A percentile compares a stretch with the other conserved stretches of the same genome.
Conservation (phyloP, 345 rosid species). For the Euphorbia pulcherrima region DNA sequence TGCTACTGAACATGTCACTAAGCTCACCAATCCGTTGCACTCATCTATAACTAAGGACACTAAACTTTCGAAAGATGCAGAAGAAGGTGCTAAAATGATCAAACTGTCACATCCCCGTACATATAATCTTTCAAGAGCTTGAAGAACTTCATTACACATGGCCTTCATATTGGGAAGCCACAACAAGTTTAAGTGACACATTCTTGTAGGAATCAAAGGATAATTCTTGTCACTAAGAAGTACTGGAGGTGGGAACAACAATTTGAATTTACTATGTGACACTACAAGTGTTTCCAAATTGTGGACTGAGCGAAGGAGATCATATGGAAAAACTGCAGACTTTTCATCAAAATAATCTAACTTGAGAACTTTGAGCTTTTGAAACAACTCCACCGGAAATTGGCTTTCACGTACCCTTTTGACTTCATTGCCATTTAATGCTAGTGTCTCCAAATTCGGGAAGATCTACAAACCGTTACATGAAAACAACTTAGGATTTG, state of each 20-base stretch:
- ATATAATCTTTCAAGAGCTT: slow-evolving; percentile 13
- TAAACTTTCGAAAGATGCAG: slow-evolving; percentile 9
- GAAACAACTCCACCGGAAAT: background rate
- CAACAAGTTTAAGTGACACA: background rate
- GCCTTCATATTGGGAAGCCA: background rate
- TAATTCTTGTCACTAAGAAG: background rate
- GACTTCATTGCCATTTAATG: background rate
- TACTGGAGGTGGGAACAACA: slow-evolving; percentile 1
- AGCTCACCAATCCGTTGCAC: slow-evolving; percentile 1
- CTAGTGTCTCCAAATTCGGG: slow-evolving; percentile 14
- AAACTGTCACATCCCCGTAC: slow-evolving; percentile 1
- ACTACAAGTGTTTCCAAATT: slow-evolving; percentile 14
- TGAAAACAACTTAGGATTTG: background rate
- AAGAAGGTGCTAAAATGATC: slow-evolving; percentile 1
- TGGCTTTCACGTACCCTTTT: background rate
- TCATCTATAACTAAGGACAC: background rate
- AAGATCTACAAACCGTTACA: slow-evolving; percentile 12
- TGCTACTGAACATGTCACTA: background rate
- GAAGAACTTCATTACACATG: slow-evolving; percentile 15
- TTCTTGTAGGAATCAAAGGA: background rate
- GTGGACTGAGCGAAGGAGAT: background rate
- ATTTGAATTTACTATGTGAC: background rate
- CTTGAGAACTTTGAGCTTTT: background rate
- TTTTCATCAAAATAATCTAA: background rate
- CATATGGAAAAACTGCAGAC: slow-evolving; percentile 2